phyloP scores from a whole-genome alignment of 2,329 filamentous ascomycete species.

The Aspergillus novofumigatus region DNA sequence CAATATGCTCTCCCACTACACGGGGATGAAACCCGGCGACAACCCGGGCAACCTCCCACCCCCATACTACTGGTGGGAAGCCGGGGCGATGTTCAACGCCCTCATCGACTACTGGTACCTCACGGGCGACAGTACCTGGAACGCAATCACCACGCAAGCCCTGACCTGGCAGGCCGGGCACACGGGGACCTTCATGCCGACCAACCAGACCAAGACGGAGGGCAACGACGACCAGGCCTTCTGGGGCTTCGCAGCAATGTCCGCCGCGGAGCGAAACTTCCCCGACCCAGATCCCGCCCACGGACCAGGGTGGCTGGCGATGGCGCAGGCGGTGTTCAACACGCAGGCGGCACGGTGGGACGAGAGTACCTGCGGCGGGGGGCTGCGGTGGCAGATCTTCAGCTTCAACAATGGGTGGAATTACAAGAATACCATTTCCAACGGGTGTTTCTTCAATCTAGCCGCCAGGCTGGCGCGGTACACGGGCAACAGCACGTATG shows the following conservation, averaged over 20 bases:
- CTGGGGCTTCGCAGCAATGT: slow-evolving; percentile 55
- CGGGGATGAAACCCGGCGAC: slow-evolving; percentile 44
- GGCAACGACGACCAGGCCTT: slow-evolving; percentile 58
- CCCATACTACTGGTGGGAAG: slow-evolving; percentile 47
- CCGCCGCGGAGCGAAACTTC: slow-evolving; percentile 48
- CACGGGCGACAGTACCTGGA: slow-evolving; percentile 40
- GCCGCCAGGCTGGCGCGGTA: slow-evolving; percentile 28
- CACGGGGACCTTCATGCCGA: slow-evolving; percentile 38
- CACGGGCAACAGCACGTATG: slow-evolving; percentile 29
- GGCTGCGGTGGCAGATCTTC: slow-evolving; percentile 48
- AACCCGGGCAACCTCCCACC: slow-evolving; percentile 48
- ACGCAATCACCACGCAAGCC: slow-evolving; percentile 33
- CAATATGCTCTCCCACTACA: slow-evolving; percentile 52
- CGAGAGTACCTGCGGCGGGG: slow-evolving; percentile 61
- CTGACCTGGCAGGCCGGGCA: slow-evolving; percentile 37
- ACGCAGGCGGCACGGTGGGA: slow-evolving; percentile 72
- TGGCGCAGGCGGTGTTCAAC: slow-evolving; percentile 77
- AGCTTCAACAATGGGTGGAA: slow-evolving; percentile 31
- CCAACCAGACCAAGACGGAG: slow-evolving; percentile 40
- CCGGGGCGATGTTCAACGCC: slow-evolving; percentile 40
- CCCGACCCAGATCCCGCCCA: slow-evolving; percentile 42
- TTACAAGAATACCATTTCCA: slow-evolving; percentile 34
- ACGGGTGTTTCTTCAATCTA: slow-evolving; percentile 30
- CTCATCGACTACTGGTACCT: slow-evolving; percentile 43
- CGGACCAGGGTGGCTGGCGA: slow-evolving; percentile 69